Percentiles rank a stretch among this genome's conserved stretches.
Conservation (phyloP, 2,329 filamentous ascomycete species). For the Leptographium wingfieldii region DNA sequence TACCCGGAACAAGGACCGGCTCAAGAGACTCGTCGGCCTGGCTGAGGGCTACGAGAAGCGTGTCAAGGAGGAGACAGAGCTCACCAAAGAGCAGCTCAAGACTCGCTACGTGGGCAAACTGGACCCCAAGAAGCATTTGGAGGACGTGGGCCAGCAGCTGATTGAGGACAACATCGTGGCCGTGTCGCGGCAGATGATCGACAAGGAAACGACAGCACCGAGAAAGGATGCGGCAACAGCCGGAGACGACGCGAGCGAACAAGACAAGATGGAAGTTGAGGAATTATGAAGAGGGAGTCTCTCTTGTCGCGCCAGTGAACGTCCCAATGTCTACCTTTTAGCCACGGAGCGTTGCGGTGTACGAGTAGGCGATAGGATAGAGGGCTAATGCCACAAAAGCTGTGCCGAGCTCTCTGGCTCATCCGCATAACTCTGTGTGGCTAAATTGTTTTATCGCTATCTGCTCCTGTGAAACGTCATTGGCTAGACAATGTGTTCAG, state of each 20-base stretch:
- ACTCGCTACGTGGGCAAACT: constrained; percentile 98
- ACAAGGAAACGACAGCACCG: constrained; percentile 93
- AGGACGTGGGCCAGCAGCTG: constrained; percentile 88
- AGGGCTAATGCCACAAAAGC: background rate
- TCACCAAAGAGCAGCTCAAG: constrained; percentile 95
- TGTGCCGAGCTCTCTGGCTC: background rate
- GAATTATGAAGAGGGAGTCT: constrained; percentile 22
- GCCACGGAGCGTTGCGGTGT: constrained; percentile 7
- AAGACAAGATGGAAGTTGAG: constrained; percentile 58
- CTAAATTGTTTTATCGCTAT: background rate
- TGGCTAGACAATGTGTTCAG: background rate
- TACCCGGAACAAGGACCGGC: constrained; percentile 70
- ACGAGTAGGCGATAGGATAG: constrained; percentile 16
- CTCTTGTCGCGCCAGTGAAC: background rate
- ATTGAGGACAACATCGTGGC: constrained; percentile 99
- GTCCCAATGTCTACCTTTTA: background rate
- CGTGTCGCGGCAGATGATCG: constrained; percentile 98
- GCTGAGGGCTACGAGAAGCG: constrained; percentile 97
- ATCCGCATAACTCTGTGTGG: background rate
- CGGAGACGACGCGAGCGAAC: constrained; percentile 37
- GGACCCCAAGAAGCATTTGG: constrained; percentile 97
- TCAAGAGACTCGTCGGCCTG: constrained; percentile 77
- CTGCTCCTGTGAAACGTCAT: background rate
- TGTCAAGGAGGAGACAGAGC: constrained; percentile 95
- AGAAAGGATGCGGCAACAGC: constrained; percentile 39